A percentile compares a stretch with the other conserved stretches of the same genome.
Conservation (phyloP, 1,139 yeast genomes). For the Insectozyma bohioensis region DNA sequence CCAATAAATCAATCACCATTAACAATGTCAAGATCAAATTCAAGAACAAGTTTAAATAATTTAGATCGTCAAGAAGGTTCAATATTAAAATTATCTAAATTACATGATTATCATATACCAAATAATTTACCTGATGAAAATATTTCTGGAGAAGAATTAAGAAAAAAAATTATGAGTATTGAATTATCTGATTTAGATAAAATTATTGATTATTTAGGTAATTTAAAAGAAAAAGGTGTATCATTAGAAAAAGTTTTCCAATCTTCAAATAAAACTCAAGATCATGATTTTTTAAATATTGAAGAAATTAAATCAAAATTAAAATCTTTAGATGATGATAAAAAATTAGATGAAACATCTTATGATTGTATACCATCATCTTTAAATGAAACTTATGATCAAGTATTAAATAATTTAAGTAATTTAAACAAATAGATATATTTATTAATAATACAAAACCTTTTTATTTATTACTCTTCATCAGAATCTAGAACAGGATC, state of each 20-base stretch:
- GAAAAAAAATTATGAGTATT: conserved; percentile 44
- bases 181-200: conserved; percentile 54
- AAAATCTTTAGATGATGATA: conserved; percentile 14
- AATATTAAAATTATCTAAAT: conserved; percentile 33
- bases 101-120: conserved; percentile 26
- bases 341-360: conserved; percentile 9
- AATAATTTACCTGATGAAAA: conserved; percentile 17
- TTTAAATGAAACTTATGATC: conserved; percentile 51
- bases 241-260: conserved; percentile 52
- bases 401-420: conserved; percentile 41
- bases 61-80: conserved; percentile 46
- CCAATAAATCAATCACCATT: conserved; percentile 25
- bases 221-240: conserved; percentile 52
- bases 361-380: conserved; percentile 2
- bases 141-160: conserved; percentile 53
- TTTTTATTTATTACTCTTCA: conserved; percentile 26
- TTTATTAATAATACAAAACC: conserved; percentile 1
- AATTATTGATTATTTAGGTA: conserved; percentile 49
- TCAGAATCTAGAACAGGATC: conserved; percentile 27
- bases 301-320: conserved; percentile 21
- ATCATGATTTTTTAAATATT: conserved; percentile 17
- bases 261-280: conserved; percentile 2
- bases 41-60: conserved; percentile 35
- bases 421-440: conserved; percentile 1
- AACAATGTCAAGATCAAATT: conserved; percentile 33